Base-by-base conservation (phyloP, 169 alveolate genomes). In the Toxoplasma gondii region DNA sequence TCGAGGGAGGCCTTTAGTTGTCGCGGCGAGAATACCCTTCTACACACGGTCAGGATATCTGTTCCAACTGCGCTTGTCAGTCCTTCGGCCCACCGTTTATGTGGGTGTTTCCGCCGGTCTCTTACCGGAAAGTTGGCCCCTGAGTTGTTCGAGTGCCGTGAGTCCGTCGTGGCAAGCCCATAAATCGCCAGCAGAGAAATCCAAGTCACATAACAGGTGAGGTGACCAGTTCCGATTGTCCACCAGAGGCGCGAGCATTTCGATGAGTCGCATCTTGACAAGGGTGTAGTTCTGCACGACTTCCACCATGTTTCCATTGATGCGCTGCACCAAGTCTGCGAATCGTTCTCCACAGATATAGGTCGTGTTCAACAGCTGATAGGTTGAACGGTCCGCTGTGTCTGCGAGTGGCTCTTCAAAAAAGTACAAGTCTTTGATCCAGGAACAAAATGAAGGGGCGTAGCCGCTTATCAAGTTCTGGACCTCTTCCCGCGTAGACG, bases 391-490 rank as follows among this genome's bases (percentile, higher is more conserved):
- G 36, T 43, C 64, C 19, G 29, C 0, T 2, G 43, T 27, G 10
- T 36, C 93, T 9, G 87, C 70, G 38, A 43, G 7, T 2, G 93
- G 88, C 74, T 90, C 93, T 44, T 90, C 88, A 39, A 90, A 90
- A 49, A 90, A 90, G 39, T 90, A 90, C 54, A 90, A 36, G 49
- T 90, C 93, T 38, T 70, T 67, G n/a, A 24, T 36, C 39, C 45
- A 90, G 44, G 36, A 49, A 78, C 93, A 90, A 27, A 90, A 58
- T 9, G 93, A 90, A 10, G 93, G 88, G 27, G 88, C 88, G 45
- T 36, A 90, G 29, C 53, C 69, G 24, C 67, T 36, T 1, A 90
- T 53, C 7, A 82, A 10, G 27, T 29, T 67, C 19, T 36, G 90
- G 90, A 82, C 41, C 36, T 44, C 36, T 41, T 82, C 90, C 39